phyloP scores from a whole-genome alignment of 352 stramenopile genomes.

The Elongisporangium senticosum region DNA sequence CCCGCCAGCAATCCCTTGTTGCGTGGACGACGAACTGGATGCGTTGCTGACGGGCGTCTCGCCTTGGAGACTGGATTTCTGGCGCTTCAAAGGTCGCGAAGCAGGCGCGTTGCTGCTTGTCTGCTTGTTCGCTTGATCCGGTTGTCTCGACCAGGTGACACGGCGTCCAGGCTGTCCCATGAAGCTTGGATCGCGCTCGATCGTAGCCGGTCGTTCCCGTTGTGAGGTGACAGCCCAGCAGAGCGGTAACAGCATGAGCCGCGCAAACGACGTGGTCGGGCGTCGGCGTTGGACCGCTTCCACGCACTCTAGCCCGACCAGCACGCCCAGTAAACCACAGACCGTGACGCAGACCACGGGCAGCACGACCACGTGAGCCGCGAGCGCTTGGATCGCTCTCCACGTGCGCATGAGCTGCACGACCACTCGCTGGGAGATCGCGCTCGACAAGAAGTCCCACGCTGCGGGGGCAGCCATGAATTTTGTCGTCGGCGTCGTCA shows the following conservation, averaged over 20 bases:
- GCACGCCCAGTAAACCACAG: slow-evolving; percentile 43
- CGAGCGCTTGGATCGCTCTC: slow-evolving; percentile 21
- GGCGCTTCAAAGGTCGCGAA: slow-evolving; percentile 29
- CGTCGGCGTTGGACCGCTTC: slow-evolving; percentile 31
- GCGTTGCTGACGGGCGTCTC: neutral
- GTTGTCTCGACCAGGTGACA: too few species aligned
- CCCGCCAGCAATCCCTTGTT: too few species aligned
- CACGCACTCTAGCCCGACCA: slow-evolving; percentile 56
- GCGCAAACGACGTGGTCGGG: slow-evolving; percentile 13
- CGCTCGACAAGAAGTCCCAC: neutral
- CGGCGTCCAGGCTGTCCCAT: too few species aligned
- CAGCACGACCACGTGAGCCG: slow-evolving; percentile 53
- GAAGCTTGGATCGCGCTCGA: slow-evolving; percentile 4
- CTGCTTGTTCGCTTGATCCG: too few species aligned
- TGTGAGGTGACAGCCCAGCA: slow-evolving; percentile 1
- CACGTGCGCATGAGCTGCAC: slow-evolving; percentile 6
- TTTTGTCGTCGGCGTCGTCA: too few species aligned
- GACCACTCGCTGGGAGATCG: neutral
- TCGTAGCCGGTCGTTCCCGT: slow-evolving; percentile 3
- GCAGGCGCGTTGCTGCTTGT: too few species aligned
- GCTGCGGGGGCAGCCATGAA: too few species aligned
- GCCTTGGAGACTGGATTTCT: slow-evolving; percentile 15
- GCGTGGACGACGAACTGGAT: neutral
- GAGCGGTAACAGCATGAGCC: slow-evolving; percentile 14
- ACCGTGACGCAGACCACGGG: slow-evolving; percentile 59